phyloP scores from a whole-genome alignment of 202 grass and related monocot genomes.

The Schoenoplectus tabernaemontani region DNA sequence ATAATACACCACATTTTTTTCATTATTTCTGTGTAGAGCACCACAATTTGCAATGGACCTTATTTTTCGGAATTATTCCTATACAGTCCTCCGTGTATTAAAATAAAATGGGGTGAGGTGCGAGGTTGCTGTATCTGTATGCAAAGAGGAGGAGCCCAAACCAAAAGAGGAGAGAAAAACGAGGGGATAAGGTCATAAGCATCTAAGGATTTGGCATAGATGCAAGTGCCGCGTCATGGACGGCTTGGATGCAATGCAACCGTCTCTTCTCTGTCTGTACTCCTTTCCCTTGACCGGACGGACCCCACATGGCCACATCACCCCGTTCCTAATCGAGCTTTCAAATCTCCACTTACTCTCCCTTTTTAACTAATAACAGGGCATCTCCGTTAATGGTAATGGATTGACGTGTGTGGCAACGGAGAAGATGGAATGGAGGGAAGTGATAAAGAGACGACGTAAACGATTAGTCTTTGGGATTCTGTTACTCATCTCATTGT shows the following conservation, averaged over 20 bases:
- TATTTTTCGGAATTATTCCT: not conserved
- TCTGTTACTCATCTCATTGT: too few relatives aligned
- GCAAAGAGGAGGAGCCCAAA: not conserved
- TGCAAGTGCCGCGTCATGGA: constrained; percentile 1
- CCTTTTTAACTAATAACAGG: too few relatives aligned
- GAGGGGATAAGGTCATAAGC: constrained; percentile 9
- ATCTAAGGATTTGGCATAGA: not conserved
- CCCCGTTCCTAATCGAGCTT: too few relatives aligned
- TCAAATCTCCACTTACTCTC: too few relatives aligned
- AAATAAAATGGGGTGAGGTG: not conserved
- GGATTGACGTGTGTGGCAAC: too few relatives aligned
- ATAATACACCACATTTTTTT: not conserved
- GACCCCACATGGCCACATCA: too few relatives aligned
- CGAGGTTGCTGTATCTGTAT: not conserved
- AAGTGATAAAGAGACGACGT: too few relatives aligned
- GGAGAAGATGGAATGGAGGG: too few relatives aligned
- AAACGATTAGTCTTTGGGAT: too few relatives aligned
- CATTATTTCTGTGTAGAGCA: not conserved
- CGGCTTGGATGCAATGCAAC: not conserved
- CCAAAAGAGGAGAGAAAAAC: not conserved
- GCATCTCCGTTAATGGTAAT: too few relatives aligned
- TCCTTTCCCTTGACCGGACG: not conserved
- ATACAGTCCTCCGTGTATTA: not conserved
- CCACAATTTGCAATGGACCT: not conserved
- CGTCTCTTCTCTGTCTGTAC: not conserved